A percentile compares a stretch with the other conserved stretches of the same genome.
Evolutionary conservation across 2,329 filamentous ascomycete species (phyloP).

Genomic region (Pseudofabraea citricarpa): DNA sequence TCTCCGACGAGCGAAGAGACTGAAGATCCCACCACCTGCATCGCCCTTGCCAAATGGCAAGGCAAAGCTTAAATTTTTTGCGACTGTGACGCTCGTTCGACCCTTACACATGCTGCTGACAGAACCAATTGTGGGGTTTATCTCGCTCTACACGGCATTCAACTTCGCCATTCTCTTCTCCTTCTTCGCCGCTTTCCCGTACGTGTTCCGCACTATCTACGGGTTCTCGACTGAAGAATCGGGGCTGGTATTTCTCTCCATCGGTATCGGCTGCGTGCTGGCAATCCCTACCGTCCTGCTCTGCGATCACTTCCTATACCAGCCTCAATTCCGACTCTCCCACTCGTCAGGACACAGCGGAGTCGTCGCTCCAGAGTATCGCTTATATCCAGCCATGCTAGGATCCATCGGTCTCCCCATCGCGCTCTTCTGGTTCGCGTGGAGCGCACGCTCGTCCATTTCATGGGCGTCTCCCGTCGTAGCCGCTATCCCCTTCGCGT

Average conservation of each 20-base stretch:
- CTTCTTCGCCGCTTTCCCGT: constrained; percentile 35
- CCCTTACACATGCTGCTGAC: constrained; percentile 34
- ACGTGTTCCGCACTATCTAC: constrained; percentile 33
- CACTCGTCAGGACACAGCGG: constrained; percentile 9
- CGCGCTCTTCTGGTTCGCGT: constrained; percentile 55
- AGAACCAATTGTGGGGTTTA: constrained; percentile 29
- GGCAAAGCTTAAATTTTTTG: constrained; percentile 36
- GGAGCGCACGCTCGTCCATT: constrained; percentile 40
- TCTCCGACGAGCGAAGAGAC: constrained; percentile 20
- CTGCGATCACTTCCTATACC: constrained; percentile 39
- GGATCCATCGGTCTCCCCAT: constrained; percentile 45
- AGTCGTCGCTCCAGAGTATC: constrained; percentile 45
- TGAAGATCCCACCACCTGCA: constrained; percentile 32
- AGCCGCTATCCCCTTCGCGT: constrained; percentile 49
- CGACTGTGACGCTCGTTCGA: constrained; percentile 29
- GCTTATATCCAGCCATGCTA: constrained; percentile 54
- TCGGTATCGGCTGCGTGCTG: constrained; percentile 36
- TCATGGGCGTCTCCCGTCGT: constrained; percentile 46
- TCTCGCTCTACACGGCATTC: constrained; percentile 31
- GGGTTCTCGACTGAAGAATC: constrained; percentile 29
- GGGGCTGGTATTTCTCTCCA: constrained; percentile 33
- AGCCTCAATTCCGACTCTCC: constrained; percentile 8
- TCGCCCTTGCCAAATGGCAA: constrained; percentile 37
- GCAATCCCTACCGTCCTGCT: constrained; percentile 36
- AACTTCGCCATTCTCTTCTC: constrained; percentile 33